Base-by-base conservation (phyloP, 1,284 basidiomycete species). In the Austroboletus niveus region DNA sequence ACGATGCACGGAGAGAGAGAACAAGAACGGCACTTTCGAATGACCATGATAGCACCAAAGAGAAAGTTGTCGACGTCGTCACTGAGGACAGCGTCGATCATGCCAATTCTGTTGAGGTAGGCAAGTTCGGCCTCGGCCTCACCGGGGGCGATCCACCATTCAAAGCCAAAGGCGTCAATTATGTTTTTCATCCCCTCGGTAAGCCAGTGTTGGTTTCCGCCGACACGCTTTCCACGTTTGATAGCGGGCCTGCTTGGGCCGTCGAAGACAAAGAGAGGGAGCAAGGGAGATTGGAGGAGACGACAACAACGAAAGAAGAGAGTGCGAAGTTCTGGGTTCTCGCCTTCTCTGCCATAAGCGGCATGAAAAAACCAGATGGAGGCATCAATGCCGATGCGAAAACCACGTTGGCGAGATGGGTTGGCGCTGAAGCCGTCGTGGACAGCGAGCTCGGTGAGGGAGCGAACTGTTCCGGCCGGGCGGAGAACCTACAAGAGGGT, bases 91-190 rank as follows among this genome's bases (percentile, higher is more conserved):
- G 86, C 92, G 64, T 99, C 96, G 48, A 98, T 88, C 49, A 89
- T 70, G 0, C 92, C 92, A 32, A 86, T 80, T 5, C 76, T 73
- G 60, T 92, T 94, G 57, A 98, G 76, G 55, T 88, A 87, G 0
- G 96, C 96, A 1, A 99, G 77, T 64, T 99, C 96, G 0, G 96
- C 96, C 69, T 99, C 96, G 0, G 96, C 96, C 70, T 98, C 96
- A 11, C 93, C 96, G 0, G 92, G 92, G 6, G 96, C 96, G 65
- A 80, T 84, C 65, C 85, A 78, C 83, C 87, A 92, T 64, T 94
- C 89, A 57, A 92, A 92, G 0, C 94, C 94, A 71, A 95, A 95
- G 0, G 89, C 86, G 48, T 90, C 84, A 5, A 97, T 84, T 48
- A 98, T 85, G 36, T 78, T 76, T 68, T 92, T 89, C 81, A 94